These are phyloP conservation scores for Trametes maxima DNA, from an alignment of 768 basidiomycete species.

Conservation along the genomic window DNA sequence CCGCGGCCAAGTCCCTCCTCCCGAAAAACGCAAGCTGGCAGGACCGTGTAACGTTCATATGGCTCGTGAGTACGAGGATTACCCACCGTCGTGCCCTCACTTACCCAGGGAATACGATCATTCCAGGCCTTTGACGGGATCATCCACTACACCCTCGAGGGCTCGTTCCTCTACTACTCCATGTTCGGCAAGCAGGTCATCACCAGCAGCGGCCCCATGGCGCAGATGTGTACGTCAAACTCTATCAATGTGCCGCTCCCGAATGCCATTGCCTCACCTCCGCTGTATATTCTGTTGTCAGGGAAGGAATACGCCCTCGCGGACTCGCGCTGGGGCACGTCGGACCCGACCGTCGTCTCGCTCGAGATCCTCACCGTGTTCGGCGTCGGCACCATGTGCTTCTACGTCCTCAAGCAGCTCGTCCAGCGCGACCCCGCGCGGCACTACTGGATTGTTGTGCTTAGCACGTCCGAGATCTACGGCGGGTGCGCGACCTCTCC, in stretches of 20 bases:
- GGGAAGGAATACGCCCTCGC: conserved; percentile 84
- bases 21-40: conserved; percentile 65
- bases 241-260: background rate
- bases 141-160: conserved; percentile 80
- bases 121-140: conserved; percentile 74
- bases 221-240: conserved; percentile 65
- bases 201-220: conserved; percentile 66
- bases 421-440: conserved; percentile 63
- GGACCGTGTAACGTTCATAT: conserved; percentile 73
- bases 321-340: conserved; percentile 78
- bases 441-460: conserved; percentile 79
- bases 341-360: conserved; percentile 80
- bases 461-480: conserved; percentile 76
- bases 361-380: conserved; percentile 85
- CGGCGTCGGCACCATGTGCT: conserved; percentile 73
- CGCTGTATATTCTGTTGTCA: conserved; percentile 31
- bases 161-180: conserved; percentile 78
- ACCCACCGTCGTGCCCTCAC: background rate
- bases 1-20: conserved; percentile 56
- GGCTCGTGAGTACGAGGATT: conserved; percentile 56
- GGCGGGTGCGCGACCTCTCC: conserved; percentile 53
- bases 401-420: conserved; percentile 69
- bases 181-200: conserved; percentile 74
- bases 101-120: background rate
- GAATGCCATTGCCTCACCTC: background rate